These are phyloP conservation scores for Aspergillus haitiensis DNA, from an alignment of 495 filamentous ascomycete species.

Conservation along the genomic window DNA sequence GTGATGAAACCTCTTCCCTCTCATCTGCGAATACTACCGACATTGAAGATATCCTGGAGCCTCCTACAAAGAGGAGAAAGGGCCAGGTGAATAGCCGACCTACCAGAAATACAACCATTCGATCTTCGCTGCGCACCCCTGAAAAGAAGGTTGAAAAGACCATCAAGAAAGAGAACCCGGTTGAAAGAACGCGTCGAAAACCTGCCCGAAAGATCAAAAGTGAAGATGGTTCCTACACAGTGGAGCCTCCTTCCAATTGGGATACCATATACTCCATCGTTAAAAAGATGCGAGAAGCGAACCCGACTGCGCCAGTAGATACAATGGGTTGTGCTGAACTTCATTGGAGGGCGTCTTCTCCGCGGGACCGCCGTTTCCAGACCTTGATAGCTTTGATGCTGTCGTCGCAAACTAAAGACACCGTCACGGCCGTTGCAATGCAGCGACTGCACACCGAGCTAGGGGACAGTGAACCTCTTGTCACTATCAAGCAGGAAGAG, in stretches of 20 bases:
- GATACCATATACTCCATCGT: constrained; percentile 76
- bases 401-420: constrained; percentile 95
- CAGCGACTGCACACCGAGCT: constrained; percentile 72
- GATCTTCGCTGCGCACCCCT: constrained; percentile 15
- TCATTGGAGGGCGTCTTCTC: constrained; percentile 42
- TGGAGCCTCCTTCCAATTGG: constrained; percentile 79
- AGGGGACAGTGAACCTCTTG: constrained; percentile 37
- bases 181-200: constrained; percentile 51
- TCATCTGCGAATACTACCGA: constrained; percentile 51
- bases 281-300: constrained; percentile 71
- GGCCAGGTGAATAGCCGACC: constrained; percentile 29
- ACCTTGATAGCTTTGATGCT: constrained; percentile 93
- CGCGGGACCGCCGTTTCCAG: constrained; percentile 75
- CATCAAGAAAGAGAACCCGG: constrained; percentile 30
- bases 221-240: constrained; percentile 51
- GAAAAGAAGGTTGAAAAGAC: constrained; percentile 14
- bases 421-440: constrained; percentile 86
- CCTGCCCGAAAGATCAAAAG: constrained; percentile 65
- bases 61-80: constrained; percentile 53
- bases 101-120: constrained; percentile 24
- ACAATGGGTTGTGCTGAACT: constrained; percentile 96
- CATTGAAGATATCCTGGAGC: constrained; percentile 63
- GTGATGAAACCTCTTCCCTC: constrained; percentile 42
- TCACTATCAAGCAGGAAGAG: constrained; percentile 21
- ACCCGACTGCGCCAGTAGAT: constrained; percentile 84